phyloP scores from a whole-genome alignment of 2,329 filamentous ascomycete species.

The Aspergillus hiratsukae region DNA sequence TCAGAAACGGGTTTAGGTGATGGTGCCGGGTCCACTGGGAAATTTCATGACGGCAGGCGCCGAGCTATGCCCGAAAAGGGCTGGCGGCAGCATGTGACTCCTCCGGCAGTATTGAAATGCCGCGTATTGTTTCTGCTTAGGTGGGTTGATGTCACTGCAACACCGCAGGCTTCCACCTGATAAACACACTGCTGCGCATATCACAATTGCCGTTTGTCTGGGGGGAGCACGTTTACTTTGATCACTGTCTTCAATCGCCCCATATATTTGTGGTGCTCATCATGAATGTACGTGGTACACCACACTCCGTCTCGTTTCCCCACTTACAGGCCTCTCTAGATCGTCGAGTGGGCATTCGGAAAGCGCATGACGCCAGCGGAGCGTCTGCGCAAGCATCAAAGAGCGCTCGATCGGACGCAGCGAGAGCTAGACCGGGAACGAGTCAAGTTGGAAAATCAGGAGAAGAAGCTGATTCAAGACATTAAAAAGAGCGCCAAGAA shows the following conservation, averaged over 20 bases:
- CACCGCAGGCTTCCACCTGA: background rate
- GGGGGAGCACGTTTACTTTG: background rate
- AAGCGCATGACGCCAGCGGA: conserved; percentile 95
- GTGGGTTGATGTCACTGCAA: conserved; percentile 5
- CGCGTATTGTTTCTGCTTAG: background rate
- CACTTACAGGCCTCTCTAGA: conserved; percentile 50
- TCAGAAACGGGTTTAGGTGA: background rate
- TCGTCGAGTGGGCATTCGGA: conserved; percentile 98
- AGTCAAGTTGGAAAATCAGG: conserved; percentile 94
- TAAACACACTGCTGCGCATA: background rate
- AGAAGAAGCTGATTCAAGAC: conserved; percentile 92
- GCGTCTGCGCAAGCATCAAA: conserved; percentile 68
- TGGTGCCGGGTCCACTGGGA: conserved; percentile 6
- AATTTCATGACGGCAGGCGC: conserved; percentile 21
- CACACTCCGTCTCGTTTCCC: conserved; percentile 4
- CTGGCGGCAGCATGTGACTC: conserved; percentile 24
- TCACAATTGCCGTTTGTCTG: background rate
- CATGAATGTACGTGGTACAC: conserved; percentile 10
- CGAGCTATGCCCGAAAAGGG: conserved; percentile 15
- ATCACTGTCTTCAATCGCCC: background rate
- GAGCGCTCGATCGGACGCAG: conserved; percentile 94
- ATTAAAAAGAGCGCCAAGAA: conserved; percentile 99
- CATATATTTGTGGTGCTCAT: background rate
- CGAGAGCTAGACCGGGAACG: conserved; percentile 92
- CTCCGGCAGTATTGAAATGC: background rate